Evolutionary conservation across 148 eudicot species (phyloP).

Genomic region (Chenopodium formosanum): DNA sequence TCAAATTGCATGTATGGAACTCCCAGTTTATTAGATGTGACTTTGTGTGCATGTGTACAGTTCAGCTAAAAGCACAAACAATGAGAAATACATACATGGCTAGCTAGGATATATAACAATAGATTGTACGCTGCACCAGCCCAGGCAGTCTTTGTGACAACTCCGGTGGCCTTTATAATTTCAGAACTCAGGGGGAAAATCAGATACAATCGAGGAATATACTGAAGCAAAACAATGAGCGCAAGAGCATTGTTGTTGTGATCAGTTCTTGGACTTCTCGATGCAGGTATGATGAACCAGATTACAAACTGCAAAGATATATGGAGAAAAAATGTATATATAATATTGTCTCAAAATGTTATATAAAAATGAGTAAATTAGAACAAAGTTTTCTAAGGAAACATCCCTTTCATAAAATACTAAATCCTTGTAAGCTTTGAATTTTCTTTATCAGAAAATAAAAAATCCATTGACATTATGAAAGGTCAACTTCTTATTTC

Average conservation of each 20-base stretch:
- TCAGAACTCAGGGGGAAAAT: slow-evolving; percentile 93
- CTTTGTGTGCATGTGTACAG: not conserved
- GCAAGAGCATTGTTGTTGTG: slow-evolving; percentile 94
- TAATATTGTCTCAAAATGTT: not conserved
- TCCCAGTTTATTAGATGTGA: not conserved
- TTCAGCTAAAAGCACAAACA: slow-evolving; percentile 13
- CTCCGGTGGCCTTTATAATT: slow-evolving; percentile 88
- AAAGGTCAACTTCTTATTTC: not conserved
- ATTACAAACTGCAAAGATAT: slow-evolving; percentile 67
- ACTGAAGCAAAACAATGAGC: slow-evolving; percentile 87
- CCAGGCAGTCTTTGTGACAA: slow-evolving; percentile 99
- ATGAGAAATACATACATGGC: slow-evolving; percentile 69
- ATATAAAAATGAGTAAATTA: no score
- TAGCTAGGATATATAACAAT: slow-evolving; percentile 82
- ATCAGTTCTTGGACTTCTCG: slow-evolving; percentile 66
- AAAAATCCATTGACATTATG: no score
- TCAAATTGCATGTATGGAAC: not conserved
- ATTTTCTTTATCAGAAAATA: no score
- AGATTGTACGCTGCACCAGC: slow-evolving; percentile 98
- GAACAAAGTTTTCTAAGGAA: not conserved
- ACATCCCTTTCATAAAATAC: not conserved
- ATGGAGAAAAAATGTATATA: not conserved
- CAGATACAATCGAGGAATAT: slow-evolving; percentile 84
- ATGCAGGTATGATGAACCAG: slow-evolving; percentile 93
- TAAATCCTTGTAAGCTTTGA: not conserved